Evolutionary conservation across 495 filamentous ascomycete species (phyloP).

Genomic region (Xylaria intraflava): DNA sequence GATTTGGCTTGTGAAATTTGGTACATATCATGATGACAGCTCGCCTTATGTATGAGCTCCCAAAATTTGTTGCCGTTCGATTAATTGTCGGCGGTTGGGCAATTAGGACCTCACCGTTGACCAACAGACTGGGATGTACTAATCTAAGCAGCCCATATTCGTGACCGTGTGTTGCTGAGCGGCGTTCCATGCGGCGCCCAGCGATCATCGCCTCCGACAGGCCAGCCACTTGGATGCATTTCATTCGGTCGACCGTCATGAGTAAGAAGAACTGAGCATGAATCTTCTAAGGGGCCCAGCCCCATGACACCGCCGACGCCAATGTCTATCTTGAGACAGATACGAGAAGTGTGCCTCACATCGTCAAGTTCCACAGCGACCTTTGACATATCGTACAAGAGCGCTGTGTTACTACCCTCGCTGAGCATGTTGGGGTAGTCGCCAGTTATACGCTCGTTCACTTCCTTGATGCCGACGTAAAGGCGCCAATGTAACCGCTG

Average conservation of each 20-base stretch:
- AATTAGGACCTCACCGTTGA: conserved; percentile 33
- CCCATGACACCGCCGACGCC: conserved; percentile 33
- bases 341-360: conserved; percentile 33
- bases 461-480: conserved; percentile 44
- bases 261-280: background rate
- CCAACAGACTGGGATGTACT: conserved; percentile 35
- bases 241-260: background rate
- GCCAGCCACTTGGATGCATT: conserved; percentile 5
- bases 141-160: conserved; percentile 41
- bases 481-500: conserved; percentile 33
- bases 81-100: conserved; percentile 23
- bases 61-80: conserved; percentile 37
- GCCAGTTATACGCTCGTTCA: conserved; percentile 38
- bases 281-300: conserved; percentile 12
- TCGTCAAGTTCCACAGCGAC: conserved; percentile 31
- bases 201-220: conserved; percentile 26
- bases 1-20: conserved; percentile 18
- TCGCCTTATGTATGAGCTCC: conserved; percentile 30
- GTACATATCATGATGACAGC: conserved; percentile 28
- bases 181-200: conserved; percentile 31
- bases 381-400: conserved; percentile 24
- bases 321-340: conserved; percentile 33
- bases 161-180: conserved; percentile 33
- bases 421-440: conserved; percentile 38
- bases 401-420: conserved; percentile 26